These are phyloP conservation scores for Ceratobasidium sp. DNA, from an alignment of 1,284 basidiomycete genomes.

Conservation along the genomic window DNA sequence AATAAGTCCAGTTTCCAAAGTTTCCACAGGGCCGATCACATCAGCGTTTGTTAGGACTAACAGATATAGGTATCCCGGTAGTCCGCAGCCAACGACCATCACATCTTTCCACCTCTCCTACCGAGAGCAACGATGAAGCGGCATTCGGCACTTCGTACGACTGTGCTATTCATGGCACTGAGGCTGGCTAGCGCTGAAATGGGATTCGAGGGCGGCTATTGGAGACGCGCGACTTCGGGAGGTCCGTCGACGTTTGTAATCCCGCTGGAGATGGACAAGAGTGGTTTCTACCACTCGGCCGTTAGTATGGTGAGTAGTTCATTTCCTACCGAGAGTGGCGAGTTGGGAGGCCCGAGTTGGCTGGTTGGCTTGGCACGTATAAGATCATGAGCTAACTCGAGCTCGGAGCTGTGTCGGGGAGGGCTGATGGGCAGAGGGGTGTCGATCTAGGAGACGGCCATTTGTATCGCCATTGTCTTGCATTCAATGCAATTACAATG, in stretches of 20 bases:
- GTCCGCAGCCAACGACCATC: slow-evolving; percentile 10
- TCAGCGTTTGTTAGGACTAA: not conserved
- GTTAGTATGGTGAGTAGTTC: slow-evolving; percentile 26
- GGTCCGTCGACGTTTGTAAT: slow-evolving; percentile 17
- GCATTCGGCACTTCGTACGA: not conserved
- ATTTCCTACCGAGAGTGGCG: not conserved
- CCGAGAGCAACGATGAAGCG: not conserved
- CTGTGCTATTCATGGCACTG: not conserved
- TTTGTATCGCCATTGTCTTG: too few species aligned
- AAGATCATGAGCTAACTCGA: too few species aligned
- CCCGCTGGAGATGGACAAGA: slow-evolving; percentile 7
- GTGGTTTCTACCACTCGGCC: slow-evolving; percentile 19
- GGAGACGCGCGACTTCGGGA: slow-evolving; percentile 14
- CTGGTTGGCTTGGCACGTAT: too few species aligned
- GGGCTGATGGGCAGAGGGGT: too few species aligned
- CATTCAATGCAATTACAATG: too few species aligned
- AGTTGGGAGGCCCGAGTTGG: too few species aligned
- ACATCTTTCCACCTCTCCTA: not conserved
- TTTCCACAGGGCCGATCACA: not conserved
- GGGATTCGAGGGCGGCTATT: slow-evolving; percentile 18
- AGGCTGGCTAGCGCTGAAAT: not conserved
- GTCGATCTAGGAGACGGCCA: too few species aligned
- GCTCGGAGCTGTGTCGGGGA: too few species aligned
- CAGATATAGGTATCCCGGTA: not conserved
- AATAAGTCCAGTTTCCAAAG: not conserved